Percentiles rank a stretch among this genome's conserved stretches.
These are phyloP conservation scores for Boletus subcaerulescens DNA, from an alignment of 768 basidiomycete species.

Conservation along the genomic window DNA sequence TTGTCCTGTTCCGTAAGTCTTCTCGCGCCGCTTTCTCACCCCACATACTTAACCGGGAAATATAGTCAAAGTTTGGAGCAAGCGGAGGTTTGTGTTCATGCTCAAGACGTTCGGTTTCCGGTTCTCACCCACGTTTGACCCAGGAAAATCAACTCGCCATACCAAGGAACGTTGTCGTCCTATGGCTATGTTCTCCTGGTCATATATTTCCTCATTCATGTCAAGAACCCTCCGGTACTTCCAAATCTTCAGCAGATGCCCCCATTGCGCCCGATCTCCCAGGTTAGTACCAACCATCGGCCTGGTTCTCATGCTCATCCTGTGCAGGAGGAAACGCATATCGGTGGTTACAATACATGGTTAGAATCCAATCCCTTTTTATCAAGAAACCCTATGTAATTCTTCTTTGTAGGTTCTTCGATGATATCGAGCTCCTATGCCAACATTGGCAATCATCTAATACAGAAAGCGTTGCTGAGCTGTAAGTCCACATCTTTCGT, in stretches of 20 bases:
- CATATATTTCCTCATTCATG: constrained; percentile 96
- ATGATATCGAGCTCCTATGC: constrained; percentile 90
- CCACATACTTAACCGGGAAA: constrained; percentile 10
- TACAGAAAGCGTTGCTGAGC: constrained; percentile 86
- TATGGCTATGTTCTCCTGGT: constrained; percentile 98
- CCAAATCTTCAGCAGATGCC: constrained; percentile 97
- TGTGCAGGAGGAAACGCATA: constrained; percentile 71
- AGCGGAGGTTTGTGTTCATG: constrained; percentile 60
- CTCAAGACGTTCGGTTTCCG: background rate
- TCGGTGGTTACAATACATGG: constrained; percentile 84
- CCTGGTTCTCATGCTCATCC: constrained; percentile 10
- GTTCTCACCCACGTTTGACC: background rate
- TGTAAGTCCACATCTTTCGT: constrained; percentile 49
- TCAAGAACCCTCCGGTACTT: constrained; percentile 94
- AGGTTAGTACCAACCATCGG: constrained; percentile 41
- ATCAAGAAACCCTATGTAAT: constrained; percentile 9
- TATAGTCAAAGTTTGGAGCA: constrained; percentile 98
- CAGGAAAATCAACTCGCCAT: constrained; percentile 98
- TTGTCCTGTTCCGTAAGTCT: constrained; percentile 93
- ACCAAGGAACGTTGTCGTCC: constrained; percentile 93
- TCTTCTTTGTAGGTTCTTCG: constrained; percentile 73
- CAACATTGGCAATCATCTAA: constrained; percentile 95
- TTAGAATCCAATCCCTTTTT: constrained; percentile 27
- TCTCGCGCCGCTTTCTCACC: constrained; percentile 12
- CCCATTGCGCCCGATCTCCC: constrained; percentile 80